Conservation (phyloP, 805 yeast species). For the Pichia cephalocereana region DNA sequence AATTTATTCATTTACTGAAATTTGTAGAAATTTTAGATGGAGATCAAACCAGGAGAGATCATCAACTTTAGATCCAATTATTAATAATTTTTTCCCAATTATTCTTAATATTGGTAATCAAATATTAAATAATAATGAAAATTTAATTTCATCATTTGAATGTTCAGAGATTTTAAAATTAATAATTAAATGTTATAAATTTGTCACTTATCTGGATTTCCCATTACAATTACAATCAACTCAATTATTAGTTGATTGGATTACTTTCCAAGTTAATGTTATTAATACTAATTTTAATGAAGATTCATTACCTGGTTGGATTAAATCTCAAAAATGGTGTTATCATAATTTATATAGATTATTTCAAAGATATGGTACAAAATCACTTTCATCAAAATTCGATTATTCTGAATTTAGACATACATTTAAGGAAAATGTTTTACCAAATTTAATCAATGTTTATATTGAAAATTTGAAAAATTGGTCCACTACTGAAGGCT, state of each 20-base stretch:
- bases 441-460: conserved; percentile 64
- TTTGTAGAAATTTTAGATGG: conserved; percentile 75
- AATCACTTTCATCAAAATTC: conserved; percentile 34
- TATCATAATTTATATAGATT: conserved; percentile 67
- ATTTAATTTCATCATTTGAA: conserved; percentile 19
- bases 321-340: conserved; percentile 82
- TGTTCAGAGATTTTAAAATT: conserved; percentile 68
- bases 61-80: conserved; percentile 47
- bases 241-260: conserved; percentile 56
- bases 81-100: conserved; percentile 57
- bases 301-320: conserved; percentile 51
- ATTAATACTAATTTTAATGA: conserved; percentile 52
- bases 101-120: conserved; percentile 58
- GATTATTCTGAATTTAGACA: conserved; percentile 53
- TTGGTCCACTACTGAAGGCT: conserved; percentile 34
- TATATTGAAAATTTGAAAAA: conserved; percentile 57
- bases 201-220: conserved; percentile 69
- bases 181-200: conserved; percentile 71
- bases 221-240: conserved; percentile 56
- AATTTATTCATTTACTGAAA: conserved; percentile 62
- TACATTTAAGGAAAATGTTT: conserved; percentile 45
- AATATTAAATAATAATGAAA: conserved; percentile 28
- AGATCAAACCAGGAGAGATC: conserved; percentile 45
- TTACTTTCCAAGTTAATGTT: conserved; percentile 62
- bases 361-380: conserved; percentile 61